A percentile compares a stretch with the other conserved stretches of the same genome.
Evolutionary conservation across 2,329 filamentous ascomycete species (phyloP).

Genomic region (Alternaria tenuissima): DNA sequence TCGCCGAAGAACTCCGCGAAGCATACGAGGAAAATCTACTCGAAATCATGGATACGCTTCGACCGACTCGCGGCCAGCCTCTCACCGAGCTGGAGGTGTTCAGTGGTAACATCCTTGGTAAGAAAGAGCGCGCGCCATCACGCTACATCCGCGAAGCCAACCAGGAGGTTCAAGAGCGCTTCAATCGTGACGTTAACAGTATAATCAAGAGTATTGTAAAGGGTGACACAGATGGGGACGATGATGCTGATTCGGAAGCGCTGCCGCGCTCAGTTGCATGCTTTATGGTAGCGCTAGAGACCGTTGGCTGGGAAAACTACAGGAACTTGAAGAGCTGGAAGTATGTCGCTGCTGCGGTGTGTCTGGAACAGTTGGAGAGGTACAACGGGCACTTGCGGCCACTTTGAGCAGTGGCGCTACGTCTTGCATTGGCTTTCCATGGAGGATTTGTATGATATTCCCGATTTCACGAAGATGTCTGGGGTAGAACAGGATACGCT

Average conservation of each 20-base stretch:
- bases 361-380: constrained; percentile 59
- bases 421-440: neutral
- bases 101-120: constrained; percentile 65
- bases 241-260: constrained; percentile 46
- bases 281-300: constrained; percentile 54
- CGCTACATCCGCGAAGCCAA: constrained; percentile 42
- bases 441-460: neutral
- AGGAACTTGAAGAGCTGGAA: constrained; percentile 58
- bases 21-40: constrained; percentile 62
- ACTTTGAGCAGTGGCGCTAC: constrained; percentile 18
- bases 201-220: constrained; percentile 56
- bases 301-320: constrained; percentile 37
- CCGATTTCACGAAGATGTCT: neutral
- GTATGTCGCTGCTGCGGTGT: constrained; percentile 61
- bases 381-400: constrained; percentile 23
- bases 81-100: constrained; percentile 57
- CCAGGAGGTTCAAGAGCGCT: constrained; percentile 50
- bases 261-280: constrained; percentile 62
- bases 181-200: constrained; percentile 54
- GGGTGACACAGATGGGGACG: constrained; percentile 43
- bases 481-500: neutral
- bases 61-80: constrained; percentile 37
- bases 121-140: constrained; percentile 51
- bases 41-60: constrained; percentile 55
- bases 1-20: constrained; percentile 56